Base-by-base conservation (phyloP, 2,329 filamentous ascomycete genomes). In the Bretziella fagacearum region DNA sequence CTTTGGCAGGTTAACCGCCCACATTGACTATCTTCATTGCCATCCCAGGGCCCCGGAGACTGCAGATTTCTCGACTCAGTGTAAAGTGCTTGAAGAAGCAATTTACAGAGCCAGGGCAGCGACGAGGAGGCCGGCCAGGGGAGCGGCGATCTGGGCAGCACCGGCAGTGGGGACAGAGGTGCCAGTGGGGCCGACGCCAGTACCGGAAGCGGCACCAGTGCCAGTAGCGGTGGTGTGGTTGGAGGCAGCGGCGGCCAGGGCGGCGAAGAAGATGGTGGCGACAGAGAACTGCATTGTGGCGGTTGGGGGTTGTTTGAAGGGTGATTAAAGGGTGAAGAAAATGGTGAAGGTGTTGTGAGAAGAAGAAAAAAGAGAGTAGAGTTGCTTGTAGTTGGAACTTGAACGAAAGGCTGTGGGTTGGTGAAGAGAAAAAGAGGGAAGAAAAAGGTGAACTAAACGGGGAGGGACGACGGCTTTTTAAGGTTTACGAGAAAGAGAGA, bases 231-330 rank as follows among this genome's bases (percentile, higher is more conserved):
- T 18, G 22, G 48, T 50, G 23, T 26, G 30, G 48, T 50, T 50
- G 29, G 40, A 37, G 15, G 32, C 29, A 36, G 48, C 44, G 26
- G 40, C 44, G 13, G 48, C 48, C 35, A 47, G 23, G 15, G 48
- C 48, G 37, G 48, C 48, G 48, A 50, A 50, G 48, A 50, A 18
- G 20, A 47, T 20, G 48, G 44, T 45, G 30, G 41, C 48, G 39
- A 42, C 48, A 41, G 48, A 50, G 48, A 50, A 50, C 48, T 50
- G 48, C 48, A 50, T 50, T 44, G 46, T 50, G 44, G 39, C 29
- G 5, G 32, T 27, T 44, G 13, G 20, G 18, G 20, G 18, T 37
- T 10, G 17, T 25, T 26, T n/a, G 27, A 37, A 18, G 4, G 36
- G 29, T 20, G 15, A 50, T 50, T 50, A 50, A 50, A 47, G 48